Conservation (phyloP, 257 asterid genomes). For the Gardenia jasminoides region DNA sequence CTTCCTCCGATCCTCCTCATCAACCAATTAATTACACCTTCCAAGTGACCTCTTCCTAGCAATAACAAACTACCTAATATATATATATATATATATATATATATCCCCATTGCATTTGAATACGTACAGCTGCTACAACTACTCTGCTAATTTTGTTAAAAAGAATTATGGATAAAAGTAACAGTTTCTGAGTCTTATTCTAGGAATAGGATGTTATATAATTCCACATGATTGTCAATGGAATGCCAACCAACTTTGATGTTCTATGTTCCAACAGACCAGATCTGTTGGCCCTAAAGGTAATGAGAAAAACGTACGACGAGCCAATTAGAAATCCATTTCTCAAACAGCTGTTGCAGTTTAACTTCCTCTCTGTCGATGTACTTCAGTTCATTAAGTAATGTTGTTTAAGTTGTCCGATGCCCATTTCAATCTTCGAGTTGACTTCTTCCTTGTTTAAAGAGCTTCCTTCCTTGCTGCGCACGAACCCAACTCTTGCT, state of each 20-base stretch:
- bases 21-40: slow-evolving; percentile 2
- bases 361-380: neutral
- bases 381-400: neutral
- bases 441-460: neutral
- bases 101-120: neutral
- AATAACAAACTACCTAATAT: neutral
- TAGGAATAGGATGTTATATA: too few species aligned
- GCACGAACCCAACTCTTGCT: neutral
- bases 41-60: neutral
- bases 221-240: neutral
- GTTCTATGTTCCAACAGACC: neutral
- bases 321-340: neutral
- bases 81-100: neutral
- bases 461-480: neutral
- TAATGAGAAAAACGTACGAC: neutral
- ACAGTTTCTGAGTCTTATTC: neutral
- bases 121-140: neutral
- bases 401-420: neutral
- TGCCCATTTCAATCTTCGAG: neutral
- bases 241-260: neutral
- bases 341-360: neutral
- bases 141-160: neutral
- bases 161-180: neutral
- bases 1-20: neutral
- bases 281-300: neutral